Percentiles rank a stretch among this genome's conserved stretches.
Conservation (phyloP, 257 asterid genomes). For the Nicotiana undulata region DNA sequence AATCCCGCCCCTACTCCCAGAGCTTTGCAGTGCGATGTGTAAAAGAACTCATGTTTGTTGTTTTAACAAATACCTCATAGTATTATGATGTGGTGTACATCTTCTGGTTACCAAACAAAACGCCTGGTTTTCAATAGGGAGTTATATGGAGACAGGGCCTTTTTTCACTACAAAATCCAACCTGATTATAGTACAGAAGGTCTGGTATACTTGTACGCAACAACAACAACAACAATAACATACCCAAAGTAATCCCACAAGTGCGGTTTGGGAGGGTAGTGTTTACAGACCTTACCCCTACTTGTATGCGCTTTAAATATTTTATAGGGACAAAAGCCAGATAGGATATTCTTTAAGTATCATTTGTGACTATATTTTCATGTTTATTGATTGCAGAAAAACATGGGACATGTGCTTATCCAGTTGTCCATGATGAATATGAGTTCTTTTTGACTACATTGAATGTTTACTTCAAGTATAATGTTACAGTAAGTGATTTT, state of each 20-base stretch:
- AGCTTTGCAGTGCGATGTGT: not conserved
- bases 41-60: not conserved
- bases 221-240: no score
- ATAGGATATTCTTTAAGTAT: not conserved
- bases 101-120: not conserved
- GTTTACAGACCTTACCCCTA: no score
- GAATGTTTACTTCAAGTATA: slow-evolving; percentile 72
- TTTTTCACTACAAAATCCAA: not conserved
- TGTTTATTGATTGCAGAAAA: slow-evolving; percentile 47
- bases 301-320: not conserved
- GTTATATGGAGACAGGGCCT: not conserved
- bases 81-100: not conserved
- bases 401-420: slow-evolving; percentile 83
- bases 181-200: not conserved
- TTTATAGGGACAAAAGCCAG: not conserved
- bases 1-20: not conserved
- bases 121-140: not conserved
- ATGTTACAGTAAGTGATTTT: slow-evolving; percentile 55
- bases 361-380: not conserved
- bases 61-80: not conserved
- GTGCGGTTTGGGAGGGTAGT: not conserved
- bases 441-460: slow-evolving; percentile 65
- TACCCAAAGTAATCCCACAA: no score
- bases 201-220: not conserved
- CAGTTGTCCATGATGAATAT: slow-evolving; percentile 72